phyloP scores from a whole-genome alignment of 2,329 filamentous ascomycete genomes.

The Diaporthe sp. region DNA sequence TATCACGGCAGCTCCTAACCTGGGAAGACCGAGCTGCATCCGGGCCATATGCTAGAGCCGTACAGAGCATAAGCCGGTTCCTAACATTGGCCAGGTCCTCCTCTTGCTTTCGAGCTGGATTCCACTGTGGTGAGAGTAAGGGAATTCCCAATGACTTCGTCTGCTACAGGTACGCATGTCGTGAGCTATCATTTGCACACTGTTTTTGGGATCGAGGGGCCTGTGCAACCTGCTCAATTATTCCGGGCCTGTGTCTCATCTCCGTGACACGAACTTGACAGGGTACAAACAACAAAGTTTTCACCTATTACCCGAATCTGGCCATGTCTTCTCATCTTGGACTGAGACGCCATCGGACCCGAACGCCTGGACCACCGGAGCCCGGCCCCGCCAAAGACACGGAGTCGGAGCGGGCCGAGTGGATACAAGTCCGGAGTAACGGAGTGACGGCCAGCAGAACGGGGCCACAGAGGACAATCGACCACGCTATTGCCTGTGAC shows the following conservation, averaged over 20 bases:
- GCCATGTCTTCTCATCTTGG: not conserved
- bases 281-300: not conserved
- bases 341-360: not conserved
- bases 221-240: not conserved
- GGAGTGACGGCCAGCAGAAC: not conserved
- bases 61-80: not conserved
- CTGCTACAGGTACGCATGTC: too few relatives aligned
- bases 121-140: not conserved
- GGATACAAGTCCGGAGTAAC: not conserved
- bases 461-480: not conserved
- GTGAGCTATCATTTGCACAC: not conserved
- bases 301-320: not conserved
- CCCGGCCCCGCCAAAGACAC: constrained; percentile 8
- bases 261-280: not conserved
- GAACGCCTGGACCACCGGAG: not conserved
- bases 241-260: not conserved
- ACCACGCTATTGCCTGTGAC: not conserved
- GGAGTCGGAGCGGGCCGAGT: not conserved
- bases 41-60: too few relatives aligned
- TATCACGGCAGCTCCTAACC: not conserved
- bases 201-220: not conserved
- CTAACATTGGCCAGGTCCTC: not conserved
- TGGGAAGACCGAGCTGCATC: not conserved
- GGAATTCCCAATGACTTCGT: not conserved
- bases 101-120: not conserved